A percentile compares a stretch with the other conserved stretches of the same genome.
Evolutionary conservation across 176 grass and related monocot species (phyloP).

Genomic region (Secale cereale): DNA sequence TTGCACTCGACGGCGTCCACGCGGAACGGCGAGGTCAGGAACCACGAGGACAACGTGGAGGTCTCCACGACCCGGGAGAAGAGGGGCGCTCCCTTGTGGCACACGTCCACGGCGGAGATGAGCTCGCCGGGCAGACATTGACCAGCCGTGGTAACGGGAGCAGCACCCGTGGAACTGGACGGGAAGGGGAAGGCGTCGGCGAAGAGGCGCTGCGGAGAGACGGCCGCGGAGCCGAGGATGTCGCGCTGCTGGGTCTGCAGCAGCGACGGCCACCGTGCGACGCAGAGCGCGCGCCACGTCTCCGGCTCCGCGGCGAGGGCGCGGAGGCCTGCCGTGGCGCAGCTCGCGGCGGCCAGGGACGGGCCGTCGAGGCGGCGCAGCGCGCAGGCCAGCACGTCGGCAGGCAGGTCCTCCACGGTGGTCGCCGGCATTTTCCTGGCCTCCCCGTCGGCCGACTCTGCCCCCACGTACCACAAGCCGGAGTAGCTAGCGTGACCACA

Average conservation of each 20-base stretch:
- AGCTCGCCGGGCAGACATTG: slow-evolving; percentile 15
- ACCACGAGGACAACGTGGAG: slow-evolving; percentile 37
- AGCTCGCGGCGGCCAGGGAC: background rate
- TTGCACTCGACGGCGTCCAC: slow-evolving; percentile 31
- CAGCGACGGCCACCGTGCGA: background rate
- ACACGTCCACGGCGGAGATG: slow-evolving; percentile 53
- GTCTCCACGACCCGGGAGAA: slow-evolving; percentile 44
- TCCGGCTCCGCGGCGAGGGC: slow-evolving; percentile 37
- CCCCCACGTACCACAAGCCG: background rate
- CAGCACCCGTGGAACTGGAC: background rate
- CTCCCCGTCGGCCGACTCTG: background rate
- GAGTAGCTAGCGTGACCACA: background rate
- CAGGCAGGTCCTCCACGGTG: background rate
- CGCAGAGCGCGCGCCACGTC: slow-evolving; percentile 31
- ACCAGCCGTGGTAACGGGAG: background rate
- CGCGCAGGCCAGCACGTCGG: background rate
- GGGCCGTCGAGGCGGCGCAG: background rate
- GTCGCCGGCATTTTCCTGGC: background rate
- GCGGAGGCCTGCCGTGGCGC: slow-evolving; percentile 37
- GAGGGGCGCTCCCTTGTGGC: slow-evolving; percentile 23
- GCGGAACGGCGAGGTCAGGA: slow-evolving; percentile 51
- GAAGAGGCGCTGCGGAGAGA: slow-evolving; percentile 48
- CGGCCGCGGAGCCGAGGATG: slow-evolving; percentile 19
- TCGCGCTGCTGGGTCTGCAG: slow-evolving; percentile 11
- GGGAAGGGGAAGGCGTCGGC: slow-evolving; percentile 1